phyloP scores from a whole-genome alignment of 495 filamentous ascomycete genomes.

The Daldinia concentrica region DNA sequence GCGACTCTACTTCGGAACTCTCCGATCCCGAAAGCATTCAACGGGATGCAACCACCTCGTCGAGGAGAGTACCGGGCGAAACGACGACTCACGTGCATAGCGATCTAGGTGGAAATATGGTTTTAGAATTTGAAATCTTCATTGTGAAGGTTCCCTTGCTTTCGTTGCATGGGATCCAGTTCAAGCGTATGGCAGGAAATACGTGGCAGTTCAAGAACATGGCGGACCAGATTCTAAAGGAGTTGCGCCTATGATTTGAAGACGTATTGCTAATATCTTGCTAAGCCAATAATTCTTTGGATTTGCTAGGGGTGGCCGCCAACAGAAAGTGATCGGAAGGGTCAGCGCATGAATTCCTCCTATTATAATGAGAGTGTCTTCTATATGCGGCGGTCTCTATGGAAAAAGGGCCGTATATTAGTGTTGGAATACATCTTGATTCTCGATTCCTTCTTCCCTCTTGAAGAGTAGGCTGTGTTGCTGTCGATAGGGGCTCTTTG shows the following conservation, averaged over 20 bases:
- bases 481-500: conserved; percentile 15
- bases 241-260: conserved; percentile 74
- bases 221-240: conserved; percentile 92
- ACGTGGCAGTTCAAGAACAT: conserved; percentile 99
- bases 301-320: not conserved
- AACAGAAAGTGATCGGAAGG: not conserved
- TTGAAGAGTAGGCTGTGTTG: conserved; percentile 7
- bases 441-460: conserved; percentile 10
- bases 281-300: not conserved
- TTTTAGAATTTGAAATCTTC: conserved; percentile 92
- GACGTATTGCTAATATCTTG: not conserved
- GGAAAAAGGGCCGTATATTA: conserved; percentile 5
- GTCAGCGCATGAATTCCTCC: not conserved
- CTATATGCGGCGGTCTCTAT: not conserved
- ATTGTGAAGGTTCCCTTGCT: conserved; percentile 98
- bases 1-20: conserved; percentile 81
- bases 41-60: conserved; percentile 49
- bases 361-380: not conserved
- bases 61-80: conserved; percentile 72
- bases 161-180: conserved; percentile 93
- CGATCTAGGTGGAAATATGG: conserved; percentile 80
- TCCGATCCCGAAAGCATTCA: conserved; percentile 74
- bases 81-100: conserved; percentile 88
- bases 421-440: conserved; percentile 29
- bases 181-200: conserved; percentile 94